Conservation (phyloP, 495 filamentous ascomycete genomes). For the Talaromyces ruber region DNA sequence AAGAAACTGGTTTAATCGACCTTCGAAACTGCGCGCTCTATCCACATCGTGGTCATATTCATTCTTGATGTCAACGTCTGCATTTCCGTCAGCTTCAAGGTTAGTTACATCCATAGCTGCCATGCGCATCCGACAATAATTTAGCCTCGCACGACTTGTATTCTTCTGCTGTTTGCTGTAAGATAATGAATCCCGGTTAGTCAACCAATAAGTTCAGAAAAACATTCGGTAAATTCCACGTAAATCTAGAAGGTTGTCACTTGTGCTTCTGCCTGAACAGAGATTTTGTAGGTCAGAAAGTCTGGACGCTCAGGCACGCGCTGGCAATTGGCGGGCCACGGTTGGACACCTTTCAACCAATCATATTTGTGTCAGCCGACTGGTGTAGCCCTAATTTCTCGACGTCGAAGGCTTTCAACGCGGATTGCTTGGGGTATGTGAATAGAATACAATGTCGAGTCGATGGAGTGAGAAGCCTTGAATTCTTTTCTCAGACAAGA, state of each 20-base stretch:
- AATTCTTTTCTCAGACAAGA: too few relatives aligned
- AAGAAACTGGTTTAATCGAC: slow-evolving; percentile 39
- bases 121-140: not conserved
- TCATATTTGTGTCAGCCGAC: not conserved
- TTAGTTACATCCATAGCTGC: not conserved
- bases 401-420: not conserved
- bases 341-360: not conserved
- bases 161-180: not conserved
- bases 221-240: not conserved
- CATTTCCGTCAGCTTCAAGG: not conserved
- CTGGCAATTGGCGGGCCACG: not conserved
- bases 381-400: not conserved
- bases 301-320: not conserved
- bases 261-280: not conserved
- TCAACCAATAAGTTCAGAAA: not conserved
- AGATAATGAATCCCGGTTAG: not conserved
- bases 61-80: not conserved
- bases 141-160: not conserved
- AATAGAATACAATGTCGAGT: too few relatives aligned
- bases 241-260: not conserved
- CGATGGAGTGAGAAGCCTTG: too few relatives aligned
- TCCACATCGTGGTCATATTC: slow-evolving; percentile 23
- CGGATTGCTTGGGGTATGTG: not conserved
- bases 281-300: not conserved
- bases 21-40: slow-evolving; percentile 42